phyloP scores from a whole-genome alignment of 2,329 filamentous ascomycete species.

The Xylariaceae sp. region DNA sequence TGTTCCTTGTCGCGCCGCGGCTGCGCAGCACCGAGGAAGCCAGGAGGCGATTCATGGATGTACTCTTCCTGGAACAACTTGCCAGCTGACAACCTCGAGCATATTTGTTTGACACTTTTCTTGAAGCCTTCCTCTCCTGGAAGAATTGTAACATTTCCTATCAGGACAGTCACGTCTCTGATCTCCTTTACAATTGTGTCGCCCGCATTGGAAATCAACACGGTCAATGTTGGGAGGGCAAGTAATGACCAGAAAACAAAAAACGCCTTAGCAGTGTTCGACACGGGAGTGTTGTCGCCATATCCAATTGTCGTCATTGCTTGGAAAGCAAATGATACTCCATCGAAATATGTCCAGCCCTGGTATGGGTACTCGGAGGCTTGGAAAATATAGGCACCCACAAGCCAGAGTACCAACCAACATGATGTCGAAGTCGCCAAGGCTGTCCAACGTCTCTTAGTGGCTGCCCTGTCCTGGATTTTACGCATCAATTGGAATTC shows the following conservation, averaged over 20 bases:
- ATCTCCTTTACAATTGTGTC: slow-evolving; percentile 72
- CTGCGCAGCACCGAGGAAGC: slow-evolving; percentile 37
- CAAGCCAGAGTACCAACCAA: slow-evolving; percentile 74
- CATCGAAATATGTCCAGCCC: slow-evolving; percentile 70
- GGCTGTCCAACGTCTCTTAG: slow-evolving; percentile 69
- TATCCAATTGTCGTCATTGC: slow-evolving; percentile 84
- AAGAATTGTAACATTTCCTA: slow-evolving; percentile 59
- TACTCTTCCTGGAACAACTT: slow-evolving; percentile 36
- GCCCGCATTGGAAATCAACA: slow-evolving; percentile 78
- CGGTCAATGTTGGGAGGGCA: slow-evolving; percentile 82
- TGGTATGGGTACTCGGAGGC: slow-evolving; percentile 50
- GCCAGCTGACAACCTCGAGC: slow-evolving; percentile 42
- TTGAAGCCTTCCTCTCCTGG: slow-evolving; percentile 51
- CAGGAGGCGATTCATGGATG: slow-evolving; percentile 37
- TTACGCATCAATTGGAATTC: slow-evolving; percentile 78
- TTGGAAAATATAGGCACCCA: slow-evolving; percentile 72
- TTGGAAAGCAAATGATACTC: slow-evolving; percentile 82
- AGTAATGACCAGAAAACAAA: slow-evolving; percentile 92
- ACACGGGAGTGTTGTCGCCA: slow-evolving; percentile 73
- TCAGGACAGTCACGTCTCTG: slow-evolving; percentile 49
- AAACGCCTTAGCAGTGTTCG: slow-evolving; percentile 74
- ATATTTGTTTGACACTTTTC: slow-evolving; percentile 41
- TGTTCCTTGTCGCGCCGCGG: slow-evolving; percentile 21
- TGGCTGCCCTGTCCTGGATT: slow-evolving; percentile 64
- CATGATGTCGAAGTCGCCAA: slow-evolving; percentile 63